These are phyloP conservation scores for Apiospora koreana DNA, from an alignment of 2,329 filamentous ascomycete species.

Conservation along the genomic window DNA sequence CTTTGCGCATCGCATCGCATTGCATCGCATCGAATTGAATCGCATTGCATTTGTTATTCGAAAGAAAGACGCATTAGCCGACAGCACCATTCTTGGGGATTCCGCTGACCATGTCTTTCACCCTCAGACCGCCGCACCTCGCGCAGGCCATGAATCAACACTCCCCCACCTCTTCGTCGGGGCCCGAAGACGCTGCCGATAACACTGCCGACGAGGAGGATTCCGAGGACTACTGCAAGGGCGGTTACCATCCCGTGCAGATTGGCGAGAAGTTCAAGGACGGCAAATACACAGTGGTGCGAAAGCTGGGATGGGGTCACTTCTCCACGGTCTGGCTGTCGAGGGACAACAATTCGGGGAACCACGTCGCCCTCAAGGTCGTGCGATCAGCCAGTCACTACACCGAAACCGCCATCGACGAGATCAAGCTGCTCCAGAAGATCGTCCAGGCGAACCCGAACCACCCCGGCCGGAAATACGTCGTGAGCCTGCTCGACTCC, in stretches of 20 bases:
- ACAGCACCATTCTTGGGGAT: background rate
- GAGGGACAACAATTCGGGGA: slow-evolving; percentile 81
- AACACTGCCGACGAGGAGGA: slow-evolving; percentile 98
- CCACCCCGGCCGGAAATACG: slow-evolving; percentile 91
- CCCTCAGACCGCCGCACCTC: slow-evolving; percentile 54
- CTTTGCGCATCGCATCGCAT: background rate
- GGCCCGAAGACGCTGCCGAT: slow-evolving; percentile 81
- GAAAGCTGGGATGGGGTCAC: slow-evolving; percentile 97
- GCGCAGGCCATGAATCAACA: slow-evolving; percentile 61
- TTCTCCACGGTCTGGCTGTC: slow-evolving; percentile 95
- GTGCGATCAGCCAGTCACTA: slow-evolving; percentile 98
- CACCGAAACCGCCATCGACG: slow-evolving; percentile 97
- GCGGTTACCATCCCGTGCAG: slow-evolving; percentile 92
- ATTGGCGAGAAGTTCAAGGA: slow-evolving; percentile 98
- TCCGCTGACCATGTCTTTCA: slow-evolving; percentile 30
- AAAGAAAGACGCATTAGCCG: background rate
- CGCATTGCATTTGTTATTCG: background rate
- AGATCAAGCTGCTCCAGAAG: slow-evolving; percentile 97
- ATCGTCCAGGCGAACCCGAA: slow-evolving; percentile 94
- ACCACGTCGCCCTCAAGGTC: slow-evolving; percentile 97
- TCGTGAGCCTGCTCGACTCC: slow-evolving; percentile 92
- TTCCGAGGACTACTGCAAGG: slow-evolving; percentile 99
- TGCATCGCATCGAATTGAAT: background rate
- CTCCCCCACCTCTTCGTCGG: slow-evolving; percentile 76
- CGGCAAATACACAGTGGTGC: slow-evolving; percentile 92